Percentiles rank a stretch among this genome's conserved stretches.
phyloP scores from a whole-genome alignment of 306 rosid genomes.

The Senna tora region DNA sequence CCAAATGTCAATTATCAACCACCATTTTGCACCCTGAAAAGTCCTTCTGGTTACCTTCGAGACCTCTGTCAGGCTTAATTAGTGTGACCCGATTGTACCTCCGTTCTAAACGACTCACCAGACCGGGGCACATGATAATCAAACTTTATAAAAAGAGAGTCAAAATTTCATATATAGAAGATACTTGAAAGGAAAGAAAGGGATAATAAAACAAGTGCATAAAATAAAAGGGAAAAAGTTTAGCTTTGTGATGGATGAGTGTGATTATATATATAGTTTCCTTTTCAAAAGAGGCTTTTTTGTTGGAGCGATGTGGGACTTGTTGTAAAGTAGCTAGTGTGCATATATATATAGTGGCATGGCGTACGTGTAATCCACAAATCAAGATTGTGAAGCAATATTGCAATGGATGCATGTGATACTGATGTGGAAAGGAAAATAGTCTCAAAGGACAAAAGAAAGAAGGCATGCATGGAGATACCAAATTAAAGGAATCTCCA shows the following conservation, averaged over 20 bases:
- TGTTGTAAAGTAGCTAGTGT: conserved; percentile 36
- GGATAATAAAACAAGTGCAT: not conserved
- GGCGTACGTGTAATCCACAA: conserved; percentile 61
- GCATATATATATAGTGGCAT: conserved; percentile 40
- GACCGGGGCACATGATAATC: too few relatives aligned
- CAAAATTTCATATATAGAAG: not conserved
- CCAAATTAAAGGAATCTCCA: conserved; percentile 42
- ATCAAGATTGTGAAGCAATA: conserved; percentile 42
- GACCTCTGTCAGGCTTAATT: too few relatives aligned
- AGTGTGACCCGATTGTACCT: too few relatives aligned
- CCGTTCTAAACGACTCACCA: too few relatives aligned
- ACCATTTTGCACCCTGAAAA: too few relatives aligned
- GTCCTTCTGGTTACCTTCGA: too few relatives aligned
- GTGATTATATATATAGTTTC: conserved; percentile 9
- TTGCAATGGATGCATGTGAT: conserved; percentile 49
- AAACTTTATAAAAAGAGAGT: not conserved
- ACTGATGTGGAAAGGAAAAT: conserved; percentile 53
- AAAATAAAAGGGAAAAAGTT: not conserved
- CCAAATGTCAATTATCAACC: too few relatives aligned
- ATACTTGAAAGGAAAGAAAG: not conserved
- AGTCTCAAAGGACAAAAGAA: conserved; percentile 33
- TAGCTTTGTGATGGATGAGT: conserved; percentile 11
- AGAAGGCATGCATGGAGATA: conserved; percentile 13
- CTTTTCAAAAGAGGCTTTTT: conserved; percentile 46
- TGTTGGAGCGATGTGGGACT: conserved; percentile 44